phyloP scores from a whole-genome alignment of 805 yeast species.

The Saccharomycopsis olivae region DNA sequence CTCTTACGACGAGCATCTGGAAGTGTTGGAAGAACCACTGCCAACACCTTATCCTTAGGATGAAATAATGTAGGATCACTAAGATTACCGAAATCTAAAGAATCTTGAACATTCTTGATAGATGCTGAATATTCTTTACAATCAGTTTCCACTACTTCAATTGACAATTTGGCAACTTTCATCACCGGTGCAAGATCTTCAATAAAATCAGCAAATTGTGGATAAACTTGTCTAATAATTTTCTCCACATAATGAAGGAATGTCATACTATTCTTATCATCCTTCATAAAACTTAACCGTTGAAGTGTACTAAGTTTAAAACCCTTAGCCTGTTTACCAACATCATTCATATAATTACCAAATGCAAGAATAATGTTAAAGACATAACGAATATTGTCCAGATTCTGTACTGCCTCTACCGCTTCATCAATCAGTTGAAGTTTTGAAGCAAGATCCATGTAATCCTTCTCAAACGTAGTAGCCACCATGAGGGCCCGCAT shows the following conservation, averaged over 20 bases:
- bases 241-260: slow-evolving; percentile 89
- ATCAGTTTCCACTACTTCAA: slow-evolving; percentile 73
- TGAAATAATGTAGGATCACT: slow-evolving; percentile 73
- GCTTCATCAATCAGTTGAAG: slow-evolving; percentile 67
- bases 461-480: slow-evolving; percentile 68
- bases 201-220: slow-evolving; percentile 65
- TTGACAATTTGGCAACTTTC: slow-evolving; percentile 59
- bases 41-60: slow-evolving; percentile 67
- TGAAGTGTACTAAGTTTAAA: slow-evolving; percentile 86
- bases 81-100: slow-evolving; percentile 74
- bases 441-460: slow-evolving; percentile 56
- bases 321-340: slow-evolving; percentile 86
- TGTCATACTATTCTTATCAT: slow-evolving; percentile 76
- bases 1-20: slow-evolving; percentile 69
- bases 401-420: slow-evolving; percentile 49
- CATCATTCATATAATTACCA: slow-evolving; percentile 94
- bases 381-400: slow-evolving; percentile 58
- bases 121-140: slow-evolving; percentile 52
- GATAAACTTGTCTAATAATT: slow-evolving; percentile 73
- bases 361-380: slow-evolving; percentile 80
- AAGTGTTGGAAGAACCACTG: slow-evolving; percentile 50
- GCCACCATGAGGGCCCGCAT: slow-evolving; percentile 70
- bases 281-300: slow-evolving; percentile 82
- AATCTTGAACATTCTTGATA: slow-evolving; percentile 59
- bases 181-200: slow-evolving; percentile 54